phyloP scores from a whole-genome alignment of 2,329 filamentous ascomycete species.

The Whalleya microplaca region DNA sequence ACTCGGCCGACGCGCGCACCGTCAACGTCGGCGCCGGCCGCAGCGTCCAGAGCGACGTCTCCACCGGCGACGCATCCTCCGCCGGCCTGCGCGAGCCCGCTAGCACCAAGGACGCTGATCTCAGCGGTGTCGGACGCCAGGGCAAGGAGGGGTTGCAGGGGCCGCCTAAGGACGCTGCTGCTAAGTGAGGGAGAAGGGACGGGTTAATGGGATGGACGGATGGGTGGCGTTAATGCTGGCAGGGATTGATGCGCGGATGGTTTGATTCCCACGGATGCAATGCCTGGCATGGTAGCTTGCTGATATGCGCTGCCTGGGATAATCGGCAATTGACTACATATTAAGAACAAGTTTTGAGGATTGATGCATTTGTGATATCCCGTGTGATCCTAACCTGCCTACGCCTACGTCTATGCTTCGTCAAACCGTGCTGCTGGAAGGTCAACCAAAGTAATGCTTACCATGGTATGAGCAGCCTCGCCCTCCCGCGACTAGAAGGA shows the following conservation, averaged over 20 bases:
- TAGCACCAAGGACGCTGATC: conserved; percentile 58
- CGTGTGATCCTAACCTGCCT: no score
- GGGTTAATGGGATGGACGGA: not conserved
- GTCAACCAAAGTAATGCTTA: no score
- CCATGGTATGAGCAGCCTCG: no score
- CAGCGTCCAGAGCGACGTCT: conserved; percentile 55
- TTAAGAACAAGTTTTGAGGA: no score
- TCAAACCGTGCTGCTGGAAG: no score
- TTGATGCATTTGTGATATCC: no score
- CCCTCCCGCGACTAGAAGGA: no score
- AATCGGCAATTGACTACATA: no score
- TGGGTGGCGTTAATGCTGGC: not conserved
- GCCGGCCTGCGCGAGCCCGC: conserved; percentile 62
- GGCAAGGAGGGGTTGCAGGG: conserved; percentile 61
- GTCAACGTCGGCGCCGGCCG: conserved; percentile 75
- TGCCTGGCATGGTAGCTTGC: no score
- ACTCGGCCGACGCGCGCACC: conserved; percentile 69
- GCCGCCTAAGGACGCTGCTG: conserved; percentile 61
- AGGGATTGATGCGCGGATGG: not conserved
- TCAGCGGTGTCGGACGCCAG: conserved; percentile 66
- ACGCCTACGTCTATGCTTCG: no score
- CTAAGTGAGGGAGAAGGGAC: conserved; percentile 8
- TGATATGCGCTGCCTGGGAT: no score
- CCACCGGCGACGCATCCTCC: conserved; percentile 51
- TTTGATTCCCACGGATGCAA: not conserved